Percentiles rank a stretch among this genome's conserved stretches.
These are phyloP conservation scores for Tulasnella sp. DNA, from an alignment of 768 basidiomycete genomes.

Conservation along the genomic window DNA sequence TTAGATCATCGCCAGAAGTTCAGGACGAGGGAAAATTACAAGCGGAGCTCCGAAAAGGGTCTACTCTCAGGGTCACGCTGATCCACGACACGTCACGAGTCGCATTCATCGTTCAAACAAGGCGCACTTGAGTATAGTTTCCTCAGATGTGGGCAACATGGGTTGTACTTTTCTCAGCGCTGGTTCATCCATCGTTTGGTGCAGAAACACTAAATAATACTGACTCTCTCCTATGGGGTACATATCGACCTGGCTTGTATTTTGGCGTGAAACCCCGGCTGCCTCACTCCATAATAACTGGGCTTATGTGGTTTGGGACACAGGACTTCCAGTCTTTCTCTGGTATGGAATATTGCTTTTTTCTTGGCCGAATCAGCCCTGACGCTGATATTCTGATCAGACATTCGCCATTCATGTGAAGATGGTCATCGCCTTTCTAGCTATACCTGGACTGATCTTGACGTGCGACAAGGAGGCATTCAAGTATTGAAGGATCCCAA, in stretches of 20 bases:
- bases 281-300: conserved; percentile 83
- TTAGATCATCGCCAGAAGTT: too few species aligned
- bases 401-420: conserved; percentile 75
- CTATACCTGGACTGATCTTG: conserved; percentile 83
- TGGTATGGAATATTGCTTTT: conserved; percentile 16
- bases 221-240: conserved; percentile 57
- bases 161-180: too few species aligned
- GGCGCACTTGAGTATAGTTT: too few species aligned
- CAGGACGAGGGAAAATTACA: too few species aligned
- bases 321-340: conserved; percentile 58
- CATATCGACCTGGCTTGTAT: conserved; percentile 88
- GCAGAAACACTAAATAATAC: too few species aligned
- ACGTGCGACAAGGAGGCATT: conserved; percentile 71
- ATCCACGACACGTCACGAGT: too few species aligned
- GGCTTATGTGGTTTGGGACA: conserved; percentile 88
- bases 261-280: conserved; percentile 78
- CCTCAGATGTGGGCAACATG: too few species aligned
- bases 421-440: conserved; percentile 67
- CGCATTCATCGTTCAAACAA: too few species aligned
- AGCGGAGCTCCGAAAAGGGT: too few species aligned
- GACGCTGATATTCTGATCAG: conserved; percentile 28
- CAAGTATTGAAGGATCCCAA: conserved; percentile 67
- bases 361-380: not conserved
- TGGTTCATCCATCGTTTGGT: too few species aligned
- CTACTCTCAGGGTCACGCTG: too few species aligned